Percentiles rank a stretch among this genome's conserved stretches.
Evolutionary conservation across 768 basidiomycete genomes (phyloP).

Genomic region (Podaxis mareebaensis): DNA sequence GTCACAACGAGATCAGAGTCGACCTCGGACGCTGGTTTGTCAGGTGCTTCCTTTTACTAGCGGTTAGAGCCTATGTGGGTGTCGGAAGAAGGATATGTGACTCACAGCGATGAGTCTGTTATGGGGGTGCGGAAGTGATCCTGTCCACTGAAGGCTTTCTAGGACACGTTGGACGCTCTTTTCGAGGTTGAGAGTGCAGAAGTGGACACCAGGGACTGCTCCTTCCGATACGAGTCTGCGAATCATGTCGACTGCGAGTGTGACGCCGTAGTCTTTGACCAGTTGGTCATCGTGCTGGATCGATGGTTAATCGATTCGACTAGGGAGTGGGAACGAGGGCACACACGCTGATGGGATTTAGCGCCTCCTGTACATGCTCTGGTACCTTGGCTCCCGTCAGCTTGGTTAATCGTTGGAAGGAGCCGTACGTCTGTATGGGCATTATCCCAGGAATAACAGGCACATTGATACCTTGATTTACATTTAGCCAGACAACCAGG

Average conservation of each 20-base stretch:
- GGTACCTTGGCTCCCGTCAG: conserved; percentile 80
- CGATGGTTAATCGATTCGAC: background rate
- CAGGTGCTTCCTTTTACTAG: conserved; percentile 40
- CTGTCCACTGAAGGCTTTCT: conserved; percentile 76
- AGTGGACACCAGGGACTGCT: conserved; percentile 76
- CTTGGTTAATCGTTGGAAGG: conserved; percentile 89
- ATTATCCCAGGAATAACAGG: conserved; percentile 96
- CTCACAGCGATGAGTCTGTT: conserved; percentile 72
- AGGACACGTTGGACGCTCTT: conserved; percentile 89
- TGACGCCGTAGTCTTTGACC: conserved; percentile 94
- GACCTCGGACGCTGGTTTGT: conserved; percentile 24
- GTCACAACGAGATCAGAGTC: conserved; percentile 53
- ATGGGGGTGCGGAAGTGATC: conserved; percentile 37
- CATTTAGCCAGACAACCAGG: background rate
- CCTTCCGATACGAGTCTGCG: conserved; percentile 53
- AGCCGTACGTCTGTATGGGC: conserved; percentile 96
- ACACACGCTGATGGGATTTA: conserved; percentile 62
- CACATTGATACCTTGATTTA: conserved; percentile 72
- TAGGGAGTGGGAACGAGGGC: background rate
- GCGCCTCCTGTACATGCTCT: conserved; percentile 11
- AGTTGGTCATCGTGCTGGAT: conserved; percentile 86
- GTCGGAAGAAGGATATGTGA: conserved; percentile 7
- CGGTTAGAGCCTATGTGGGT: conserved; percentile 10
- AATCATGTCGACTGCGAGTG: conserved; percentile 82
- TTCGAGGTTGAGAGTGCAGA: conserved; percentile 97